Conservation (phyloP, 306 rosid genomes). For the Hippophae tibetana region DNA sequence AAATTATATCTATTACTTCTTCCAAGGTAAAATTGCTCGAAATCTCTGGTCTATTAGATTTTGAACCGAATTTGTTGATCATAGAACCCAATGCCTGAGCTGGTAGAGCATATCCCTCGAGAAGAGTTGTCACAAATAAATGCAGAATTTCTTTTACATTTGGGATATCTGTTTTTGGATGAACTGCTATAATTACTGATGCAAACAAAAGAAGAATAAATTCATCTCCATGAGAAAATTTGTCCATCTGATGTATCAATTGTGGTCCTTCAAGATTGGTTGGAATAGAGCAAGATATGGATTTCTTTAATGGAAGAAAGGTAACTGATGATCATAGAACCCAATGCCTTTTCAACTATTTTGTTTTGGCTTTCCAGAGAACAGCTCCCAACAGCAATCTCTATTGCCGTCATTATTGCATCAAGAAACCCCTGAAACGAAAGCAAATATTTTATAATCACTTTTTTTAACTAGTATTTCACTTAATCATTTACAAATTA, state of each 20-base stretch:
- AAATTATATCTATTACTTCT: slow-evolving; percentile 66
- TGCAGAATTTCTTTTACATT: slow-evolving; percentile 41
- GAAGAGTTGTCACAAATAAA: slow-evolving; percentile 50
- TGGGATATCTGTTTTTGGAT: slow-evolving; percentile 47
- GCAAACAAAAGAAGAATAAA: slow-evolving; percentile 68
- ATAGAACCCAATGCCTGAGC: slow-evolving; percentile 95
- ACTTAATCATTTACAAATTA: neutral
- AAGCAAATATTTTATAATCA: slow-evolving; percentile 19
- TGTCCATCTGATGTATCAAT: slow-evolving; percentile 33
- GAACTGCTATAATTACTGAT: slow-evolving; percentile 53
- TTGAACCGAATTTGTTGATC: slow-evolving; percentile 57
- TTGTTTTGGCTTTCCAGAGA: slow-evolving; percentile 55
- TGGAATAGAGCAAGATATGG: slow-evolving; percentile 11
- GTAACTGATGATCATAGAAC: slow-evolving; percentile 43
- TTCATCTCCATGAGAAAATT: slow-evolving; percentile 45
- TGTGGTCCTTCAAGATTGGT: slow-evolving; percentile 35
- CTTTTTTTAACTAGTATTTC: slow-evolving; percentile 10
- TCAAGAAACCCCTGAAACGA: slow-evolving; percentile 60
- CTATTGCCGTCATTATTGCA: slow-evolving; percentile 61
- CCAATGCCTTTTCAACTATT: slow-evolving; percentile 58
- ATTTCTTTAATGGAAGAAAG: slow-evolving; percentile 35
- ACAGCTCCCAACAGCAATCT: slow-evolving; percentile 58
- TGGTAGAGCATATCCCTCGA: slow-evolving; percentile 61
- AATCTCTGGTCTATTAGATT: slow-evolving; percentile 31
- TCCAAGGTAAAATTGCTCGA: slow-evolving; percentile 45